Conservation (phyloP, 1,284 basidiomycete genomes). For the Irpex sp. region DNA sequence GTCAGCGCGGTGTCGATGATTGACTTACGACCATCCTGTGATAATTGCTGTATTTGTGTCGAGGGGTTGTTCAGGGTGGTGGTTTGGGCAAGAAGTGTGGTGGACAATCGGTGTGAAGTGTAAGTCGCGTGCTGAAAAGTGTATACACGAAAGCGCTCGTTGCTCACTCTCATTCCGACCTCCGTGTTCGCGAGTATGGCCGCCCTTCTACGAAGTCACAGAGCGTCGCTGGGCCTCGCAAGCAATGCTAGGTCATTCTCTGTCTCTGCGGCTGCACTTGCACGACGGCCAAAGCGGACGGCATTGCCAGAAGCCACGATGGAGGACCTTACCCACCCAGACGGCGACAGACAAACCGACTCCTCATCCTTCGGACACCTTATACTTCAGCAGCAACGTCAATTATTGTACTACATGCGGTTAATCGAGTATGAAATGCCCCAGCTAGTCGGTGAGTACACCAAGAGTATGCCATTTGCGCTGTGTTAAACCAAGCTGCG, state of each 20-base stretch:
- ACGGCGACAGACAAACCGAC: conserved; percentile 38
- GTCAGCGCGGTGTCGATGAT: background rate
- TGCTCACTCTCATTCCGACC: background rate
- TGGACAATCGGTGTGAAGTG: background rate
- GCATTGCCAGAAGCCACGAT: background rate
- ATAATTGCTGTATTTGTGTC: background rate
- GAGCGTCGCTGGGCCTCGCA: background rate
- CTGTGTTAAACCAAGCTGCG: conserved; percentile 10
- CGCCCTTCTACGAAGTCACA: background rate
- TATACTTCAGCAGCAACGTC: conserved; percentile 65
- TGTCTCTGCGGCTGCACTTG: background rate
- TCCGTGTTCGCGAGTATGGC: background rate
- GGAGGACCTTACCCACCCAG: background rate
- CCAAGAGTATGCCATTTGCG: conserved; percentile 3
- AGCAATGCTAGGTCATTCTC: background rate
- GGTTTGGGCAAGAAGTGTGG: background rate
- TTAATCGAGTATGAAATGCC: conserved; percentile 84
- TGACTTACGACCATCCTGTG: conserved; percentile 30
- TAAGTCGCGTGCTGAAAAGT: background rate
- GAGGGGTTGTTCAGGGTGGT: background rate
- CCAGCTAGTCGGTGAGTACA: conserved; percentile 69
- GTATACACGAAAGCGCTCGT: background rate
- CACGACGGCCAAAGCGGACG: background rate
- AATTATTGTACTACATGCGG: conserved; percentile 69
- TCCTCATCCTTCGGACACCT: conserved; percentile 65